Base-by-base conservation (phyloP, 306 rosid species). In the Adenanthera pavonina region DNA sequence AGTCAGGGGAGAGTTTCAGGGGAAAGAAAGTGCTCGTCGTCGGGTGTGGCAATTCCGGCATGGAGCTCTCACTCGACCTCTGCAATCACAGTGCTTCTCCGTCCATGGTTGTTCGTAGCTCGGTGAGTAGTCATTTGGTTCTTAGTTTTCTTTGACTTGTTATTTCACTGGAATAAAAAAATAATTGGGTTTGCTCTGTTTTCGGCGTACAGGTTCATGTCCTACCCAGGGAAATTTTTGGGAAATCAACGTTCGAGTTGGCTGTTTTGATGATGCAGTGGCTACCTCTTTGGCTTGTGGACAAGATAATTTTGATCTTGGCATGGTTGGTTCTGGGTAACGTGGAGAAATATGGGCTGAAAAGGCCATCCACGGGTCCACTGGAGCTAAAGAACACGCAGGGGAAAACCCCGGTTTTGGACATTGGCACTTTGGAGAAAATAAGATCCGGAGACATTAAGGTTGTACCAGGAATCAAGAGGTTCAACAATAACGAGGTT, bases 341-440 rank as follows among this genome's bases (percentile, higher is more conserved):
- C 80, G 60, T 82, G 0, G 93, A 89, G 47, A 95, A 83, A 19
- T 87, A 84, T 3, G 98, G 99, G 41, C 84, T 95, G 3, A 93
- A 87, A 69, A 86, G 98, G 82, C 99, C 99, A 6, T 62, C 76
- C 10, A 66, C 76, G 35, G 99, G 99, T 20, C 99, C 99, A 33
- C 53, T 95, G 76, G 82, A 83, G 89, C 82, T 89, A 70, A 95
- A 95, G 87, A 91, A 89, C 91, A 86, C 77, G 34, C 41, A 74
- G 56, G 99, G 99, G 6, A 95, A 95, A 74, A 95, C 98, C 67
- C 99, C 99, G 78, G 98, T 95, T 81, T 81, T 95, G 83, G 99
- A 95, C 85, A 84, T 95, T 43, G 99, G 99, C 0, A 82, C 99
- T 1, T 67, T 93, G 68, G 91, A 66, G 43, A 95, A 87, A 87